Base-by-base conservation (phyloP, 2,329 filamentous ascomycete species). In the Colletotrichum truncatum region DNA sequence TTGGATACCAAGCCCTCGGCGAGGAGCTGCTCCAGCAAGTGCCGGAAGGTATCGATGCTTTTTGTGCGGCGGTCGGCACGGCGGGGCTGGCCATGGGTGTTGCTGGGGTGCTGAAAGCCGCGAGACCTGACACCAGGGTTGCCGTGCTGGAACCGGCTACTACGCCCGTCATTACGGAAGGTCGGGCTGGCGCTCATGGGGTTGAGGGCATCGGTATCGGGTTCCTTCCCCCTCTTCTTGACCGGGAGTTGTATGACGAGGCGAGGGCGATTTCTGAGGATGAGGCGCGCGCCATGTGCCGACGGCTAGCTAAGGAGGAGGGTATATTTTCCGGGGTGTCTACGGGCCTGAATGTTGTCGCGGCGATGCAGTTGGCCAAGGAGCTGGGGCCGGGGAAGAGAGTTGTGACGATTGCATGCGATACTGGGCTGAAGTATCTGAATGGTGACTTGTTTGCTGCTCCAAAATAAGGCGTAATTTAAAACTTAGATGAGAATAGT, bases 31-130 rank as follows among this genome's bases (percentile, higher is more conserved):
- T 59, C 6, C 9, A 32, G 18, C 56, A 52, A 18, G 6, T 66
- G 10, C 56, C 55, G 1, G 56, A 34, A 7, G 52, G 65, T 2
- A 38, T 68, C 10, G 65, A 66, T 10, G 65, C 18, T 5, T 69
- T 69, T 5, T 69, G 67, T n/a, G 61, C 36, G 11, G 57, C 65
- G 7, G 25, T 69, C 18, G 67, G 61, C 1, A 66, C 55, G 1
- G 61, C 65, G 4, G 61, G 67, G 6, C 46, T 69, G 36, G 26
- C 34, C 12, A 66, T 64, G 39, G 66, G 67, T 6, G 61, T 67
- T 7, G 26, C 67, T 2, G 12, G 16, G 7, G 41, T 34, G 12
- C 3, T 63, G 10, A 66, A 56, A 12, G 49, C 49, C n/a, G 10
- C 10, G 5, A 39, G 32, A 1, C 28, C 18, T 3, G 32, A 39